Evolutionary conservation across 1,139 yeast genomes (phyloP).

Genomic region (Kurtzmaniella quercitrusa): DNA sequence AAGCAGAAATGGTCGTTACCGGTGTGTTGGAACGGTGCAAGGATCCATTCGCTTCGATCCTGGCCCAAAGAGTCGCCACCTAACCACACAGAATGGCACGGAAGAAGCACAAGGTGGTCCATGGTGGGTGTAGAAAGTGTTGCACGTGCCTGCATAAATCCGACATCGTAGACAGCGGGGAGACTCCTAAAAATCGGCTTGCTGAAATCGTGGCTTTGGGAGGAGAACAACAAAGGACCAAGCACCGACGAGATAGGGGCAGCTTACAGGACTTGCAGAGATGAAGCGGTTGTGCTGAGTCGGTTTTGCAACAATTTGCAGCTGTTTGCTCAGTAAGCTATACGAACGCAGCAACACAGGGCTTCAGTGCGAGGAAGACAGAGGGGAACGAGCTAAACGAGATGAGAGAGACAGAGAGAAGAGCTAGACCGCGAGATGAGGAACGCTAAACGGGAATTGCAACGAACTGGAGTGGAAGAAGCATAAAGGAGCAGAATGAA

Average conservation of each 20-base stretch:
- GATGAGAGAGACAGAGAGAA: not conserved
- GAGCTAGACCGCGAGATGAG: too few relatives aligned
- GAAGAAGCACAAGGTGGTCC: constrained; percentile 46
- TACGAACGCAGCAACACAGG: too few relatives aligned
- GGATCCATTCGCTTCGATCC: constrained; percentile 50
- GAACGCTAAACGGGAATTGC: too few relatives aligned
- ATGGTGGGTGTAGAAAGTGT: too few relatives aligned
- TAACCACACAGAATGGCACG: constrained; percentile 70
- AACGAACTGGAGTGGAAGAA: not conserved
- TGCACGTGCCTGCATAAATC: not conserved
- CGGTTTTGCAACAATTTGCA: too few relatives aligned
- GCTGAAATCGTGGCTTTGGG: too few relatives aligned
- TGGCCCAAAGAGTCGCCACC: constrained; percentile 32
- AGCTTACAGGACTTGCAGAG: too few relatives aligned
- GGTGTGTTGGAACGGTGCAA: constrained; percentile 64
- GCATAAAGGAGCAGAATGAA: not conserved
- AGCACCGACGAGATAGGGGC: too few relatives aligned
- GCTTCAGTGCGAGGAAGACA: not conserved
- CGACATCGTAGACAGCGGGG: not conserved
- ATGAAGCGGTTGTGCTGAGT: too few relatives aligned
- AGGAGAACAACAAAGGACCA: too few relatives aligned
- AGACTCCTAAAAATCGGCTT: too few relatives aligned
- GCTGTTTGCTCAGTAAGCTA: too few relatives aligned
- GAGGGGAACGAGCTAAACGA: not conserved
- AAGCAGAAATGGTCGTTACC: constrained; percentile 67